Evolutionary conservation across 345 rosid genomes (phyloP), one percentile per base, ranked within the genome.

Genomic region (Erucastrum elatum): DNA sequence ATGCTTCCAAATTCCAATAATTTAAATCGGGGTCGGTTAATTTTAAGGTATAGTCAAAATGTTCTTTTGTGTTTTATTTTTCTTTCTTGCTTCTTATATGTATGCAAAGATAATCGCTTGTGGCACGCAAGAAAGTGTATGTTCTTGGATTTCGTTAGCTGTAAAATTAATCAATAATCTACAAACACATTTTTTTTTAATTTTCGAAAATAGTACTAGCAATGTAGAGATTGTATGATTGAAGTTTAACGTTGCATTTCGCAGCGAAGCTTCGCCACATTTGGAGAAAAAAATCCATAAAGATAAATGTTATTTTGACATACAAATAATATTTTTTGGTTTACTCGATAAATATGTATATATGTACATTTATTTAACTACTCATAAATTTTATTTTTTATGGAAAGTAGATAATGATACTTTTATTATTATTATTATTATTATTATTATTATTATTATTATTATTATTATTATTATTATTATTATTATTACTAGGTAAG

Each of bases 21-120:
- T 39, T 34, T 58, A 76, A 44, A 69, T 51, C 56, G 64, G 27
- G 39, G 37, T 76, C 56, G 53, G 27, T 76, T 69, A 6, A 2
- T 21, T 62, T 13, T n/a, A 76, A 49, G 37, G 30, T 55, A 6
- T 1, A 49, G 70, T 49, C 41, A 68, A 62, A 67, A 62, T 3
- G 70, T 76, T 76, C 49, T 59, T 76, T 67, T 67, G 73, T 75
- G 49, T 34, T 6, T 49, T 66, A 9, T 21, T 8, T 5, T 55
- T 9, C 2, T 17, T 60, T 35, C 29, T 34, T 34, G 4, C 64
- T 37, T 25, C 21, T 7, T 26, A 59, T 35, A 34, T 35, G 66
- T 12, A 59, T 13, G 60, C 41, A 60, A 41, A 60, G 15, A 27
- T 26, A 60, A 10, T 60, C 64, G 13, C 4, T 11, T 60, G 64